Base-by-base conservation (phyloP, 1,139 yeast genomes). In the Diutina sp. region DNA sequence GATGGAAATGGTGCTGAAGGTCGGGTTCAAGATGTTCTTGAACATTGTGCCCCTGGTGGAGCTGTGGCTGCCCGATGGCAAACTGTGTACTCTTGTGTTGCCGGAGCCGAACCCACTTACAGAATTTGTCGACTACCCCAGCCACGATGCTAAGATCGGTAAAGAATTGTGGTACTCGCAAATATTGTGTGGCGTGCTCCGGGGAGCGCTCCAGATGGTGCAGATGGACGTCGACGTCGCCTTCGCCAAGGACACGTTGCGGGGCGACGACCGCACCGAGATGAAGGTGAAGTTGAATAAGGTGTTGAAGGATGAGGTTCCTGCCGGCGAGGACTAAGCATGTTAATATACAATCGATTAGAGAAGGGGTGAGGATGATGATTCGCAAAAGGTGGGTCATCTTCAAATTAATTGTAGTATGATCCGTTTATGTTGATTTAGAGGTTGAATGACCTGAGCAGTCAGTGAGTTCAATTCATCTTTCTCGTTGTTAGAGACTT, bases 181-280 rank as follows among this genome's bases (percentile, higher is more conserved):
- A 66, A 79, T 93, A 4, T 72, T 90, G 47, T 88, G 95, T 62
- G 99, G 99, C 16, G 95, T 93, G 2, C 71, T 93, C 57, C 79
- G 90, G 58, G 98, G 99, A 3, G 93, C 97, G 0, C 72, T 93
- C 58, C 97, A 91, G 65, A 91, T 91, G 98, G 96, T 93, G 2
- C 99, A 93, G 67, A 73, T 93, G 64, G 96, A 91, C 60, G 91
- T 91, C 57, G 96, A 91, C 58, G 90, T 86, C 3, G 76, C 73
- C 63, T 93, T 91, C 68, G 80, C 89, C 4, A 82, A 85, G 63
- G 99, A 93, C 67, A 82, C 79, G 1, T 73, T 93, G 58, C 80
- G 91, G 60, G 99, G 98, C 0, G 95, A 90, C 63, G 85, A 85
- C 25, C 74, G 73, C 50, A 91, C 97, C 0, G 98, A 91, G 65